These are phyloP conservation scores for Stagonosporopsis tanaceti DNA, from an alignment of 2,329 filamentous ascomycete genomes.

Conservation along the genomic window DNA sequence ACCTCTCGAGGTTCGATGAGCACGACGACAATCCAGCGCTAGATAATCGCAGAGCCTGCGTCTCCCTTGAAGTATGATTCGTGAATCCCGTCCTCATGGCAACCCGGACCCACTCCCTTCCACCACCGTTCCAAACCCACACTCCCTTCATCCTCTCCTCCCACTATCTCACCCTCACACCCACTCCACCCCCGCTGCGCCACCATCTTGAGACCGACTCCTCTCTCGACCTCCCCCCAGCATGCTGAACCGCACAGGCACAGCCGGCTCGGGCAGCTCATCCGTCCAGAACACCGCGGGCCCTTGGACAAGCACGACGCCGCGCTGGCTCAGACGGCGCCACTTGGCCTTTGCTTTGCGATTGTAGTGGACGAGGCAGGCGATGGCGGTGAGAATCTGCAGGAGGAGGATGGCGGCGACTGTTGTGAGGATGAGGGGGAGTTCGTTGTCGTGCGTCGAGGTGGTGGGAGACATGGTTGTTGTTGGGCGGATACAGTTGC, in stretches of 20 bases:
- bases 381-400: constrained; percentile 1
- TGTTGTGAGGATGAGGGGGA: background rate
- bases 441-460: background rate
- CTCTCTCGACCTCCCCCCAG: no score
- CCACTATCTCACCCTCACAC: no score
- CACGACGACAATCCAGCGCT: no score
- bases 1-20: no score
- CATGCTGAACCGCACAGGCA: background rate
- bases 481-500: background rate
- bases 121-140: no score
- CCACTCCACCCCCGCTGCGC: no score
- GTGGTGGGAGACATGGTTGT: background rate
- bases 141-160: no score
- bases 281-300: constrained; percentile 24
- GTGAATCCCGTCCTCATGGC: no score
- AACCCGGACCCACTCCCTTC: no score
- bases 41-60: no score
- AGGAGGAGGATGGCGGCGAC: background rate
- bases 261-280: constrained; percentile 15
- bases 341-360: constrained; percentile 22
- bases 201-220: no score
- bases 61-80: no score
- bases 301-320: constrained; percentile 23
- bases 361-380: constrained; percentile 8
- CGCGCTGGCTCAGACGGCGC: constrained; percentile 17